Percentiles rank a stretch among this genome's conserved stretches.
Evolutionary conservation across 78 protist genomes (phyloP).

Genomic region (Anaeramoeba flamelloides): DNA sequence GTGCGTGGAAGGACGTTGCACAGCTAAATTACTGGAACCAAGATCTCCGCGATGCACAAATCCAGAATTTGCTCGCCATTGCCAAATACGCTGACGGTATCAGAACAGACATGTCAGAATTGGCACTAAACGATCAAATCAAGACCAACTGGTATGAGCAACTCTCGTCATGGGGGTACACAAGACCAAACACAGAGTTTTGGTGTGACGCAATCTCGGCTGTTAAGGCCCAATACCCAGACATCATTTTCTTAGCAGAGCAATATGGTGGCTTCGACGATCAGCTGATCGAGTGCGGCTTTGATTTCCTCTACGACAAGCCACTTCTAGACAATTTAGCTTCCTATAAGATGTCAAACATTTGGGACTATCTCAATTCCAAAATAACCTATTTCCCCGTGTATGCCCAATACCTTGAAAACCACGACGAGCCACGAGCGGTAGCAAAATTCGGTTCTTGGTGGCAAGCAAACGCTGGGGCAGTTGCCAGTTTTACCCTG

Average conservation of each 20-base stretch:
- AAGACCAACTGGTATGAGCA: constrained; percentile 40
- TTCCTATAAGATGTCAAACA: no score
- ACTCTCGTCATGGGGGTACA: constrained; percentile 38
- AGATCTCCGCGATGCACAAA: constrained; percentile 1
- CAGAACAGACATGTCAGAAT: constrained; percentile 70
- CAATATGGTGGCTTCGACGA: constrained; percentile 37
- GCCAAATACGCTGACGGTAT: constrained; percentile 53
- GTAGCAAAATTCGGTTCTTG: constrained; percentile 38
- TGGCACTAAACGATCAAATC: constrained; percentile 34
- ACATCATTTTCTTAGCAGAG: constrained; percentile 55
- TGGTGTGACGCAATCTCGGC: constrained; percentile 49
- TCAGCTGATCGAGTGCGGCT: constrained; percentile 38
- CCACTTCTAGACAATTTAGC: no score
- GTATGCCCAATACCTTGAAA: no score
- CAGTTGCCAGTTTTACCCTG: constrained; percentile 41
- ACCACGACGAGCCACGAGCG: constrained; percentile 28
- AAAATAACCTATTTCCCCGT: no score
- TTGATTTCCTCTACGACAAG: constrained; percentile 69
- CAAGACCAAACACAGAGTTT: constrained; percentile 46
- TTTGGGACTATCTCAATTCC: no score
- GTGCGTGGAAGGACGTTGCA: no score
- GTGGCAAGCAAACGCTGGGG: constrained; percentile 53
- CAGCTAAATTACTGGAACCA: no score
- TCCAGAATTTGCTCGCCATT: constrained; percentile 13
- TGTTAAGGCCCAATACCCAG: constrained; percentile 44